Conservation (phyloP, 2,329 filamentous ascomycete species). For the Monilinia laxa region DNA sequence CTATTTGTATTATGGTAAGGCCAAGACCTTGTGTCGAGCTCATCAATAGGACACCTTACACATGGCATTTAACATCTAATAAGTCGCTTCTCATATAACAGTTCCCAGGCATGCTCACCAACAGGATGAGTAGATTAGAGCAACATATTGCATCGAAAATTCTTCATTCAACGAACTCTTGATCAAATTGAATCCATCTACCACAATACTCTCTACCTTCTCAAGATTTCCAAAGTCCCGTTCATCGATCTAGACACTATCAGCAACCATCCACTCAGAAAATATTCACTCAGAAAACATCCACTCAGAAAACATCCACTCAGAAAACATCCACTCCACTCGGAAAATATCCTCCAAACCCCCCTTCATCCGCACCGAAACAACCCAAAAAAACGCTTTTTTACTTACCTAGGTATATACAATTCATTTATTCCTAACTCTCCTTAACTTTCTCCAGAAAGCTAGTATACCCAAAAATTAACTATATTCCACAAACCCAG, state of each 20-base stretch:
- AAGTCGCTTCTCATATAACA: slow-evolving; percentile 32
- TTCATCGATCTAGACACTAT: slow-evolving; percentile 27
- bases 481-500: no score
- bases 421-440: no score
- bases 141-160: slow-evolving; percentile 29
- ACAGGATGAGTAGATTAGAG: slow-evolving; percentile 30
- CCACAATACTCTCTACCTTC: slow-evolving; percentile 27
- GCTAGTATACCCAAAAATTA: no score
- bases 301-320: slow-evolving; percentile 29
- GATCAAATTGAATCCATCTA: slow-evolving; percentile 27
- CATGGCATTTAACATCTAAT: slow-evolving; percentile 28
- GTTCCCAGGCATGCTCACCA: slow-evolving; percentile 25
- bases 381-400: slow-evolving; percentile 19
- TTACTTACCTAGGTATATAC: no score
- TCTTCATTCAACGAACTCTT: slow-evolving; percentile 27
- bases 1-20: slow-evolving; percentile 19
- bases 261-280: slow-evolving; percentile 27
- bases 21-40: slow-evolving; percentile 26
- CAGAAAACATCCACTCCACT: slow-evolving; percentile 28
- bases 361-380: slow-evolving; percentile 28
- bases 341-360: slow-evolving; percentile 24
- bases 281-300: slow-evolving; percentile 31
- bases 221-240: slow-evolving; percentile 27
- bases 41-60: slow-evolving; percentile 31
- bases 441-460: no score